Conservation (phyloP, 495 filamentous ascomycete species). For the Penicilliopsis zonata region DNA sequence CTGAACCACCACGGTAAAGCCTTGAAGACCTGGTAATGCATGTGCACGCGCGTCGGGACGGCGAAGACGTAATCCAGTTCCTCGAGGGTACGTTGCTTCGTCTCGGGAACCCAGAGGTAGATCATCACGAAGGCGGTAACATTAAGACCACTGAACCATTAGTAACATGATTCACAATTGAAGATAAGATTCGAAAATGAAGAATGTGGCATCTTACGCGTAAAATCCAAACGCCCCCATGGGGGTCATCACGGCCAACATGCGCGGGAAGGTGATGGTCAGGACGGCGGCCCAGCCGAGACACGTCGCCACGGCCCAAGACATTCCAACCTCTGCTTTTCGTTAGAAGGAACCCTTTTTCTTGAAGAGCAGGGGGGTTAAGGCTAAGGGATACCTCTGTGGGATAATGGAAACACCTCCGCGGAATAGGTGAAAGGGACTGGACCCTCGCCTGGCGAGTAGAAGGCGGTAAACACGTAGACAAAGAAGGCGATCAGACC, state of each 20-base stretch:
- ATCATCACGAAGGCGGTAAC: conserved; percentile 56
- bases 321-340: conserved; percentile 73
- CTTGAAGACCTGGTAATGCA: conserved; percentile 48
- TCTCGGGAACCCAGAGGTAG: conserved; percentile 67
- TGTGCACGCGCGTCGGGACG: conserved; percentile 52
- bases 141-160: too few relatives aligned
- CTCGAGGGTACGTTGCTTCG: conserved; percentile 68
- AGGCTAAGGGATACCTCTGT: too few relatives aligned
- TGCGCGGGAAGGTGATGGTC: conserved; percentile 56
- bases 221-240: conserved; percentile 38
- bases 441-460: conserved; percentile 59
- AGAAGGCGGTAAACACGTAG: conserved; percentile 55
- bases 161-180: too few relatives aligned
- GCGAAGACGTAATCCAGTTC: conserved; percentile 79
- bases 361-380: too few relatives aligned
- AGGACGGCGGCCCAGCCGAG: conserved; percentile 62
- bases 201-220: too few relatives aligned
- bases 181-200: too few relatives aligned
- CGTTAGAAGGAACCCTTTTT: too few relatives aligned
- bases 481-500: conserved; percentile 52
- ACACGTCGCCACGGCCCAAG: conserved; percentile 60
- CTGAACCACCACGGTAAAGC: conserved; percentile 59
- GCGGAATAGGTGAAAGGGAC: conserved; percentile 67
- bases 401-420: conserved; percentile 68
- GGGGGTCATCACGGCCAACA: conserved; percentile 44